Evolutionary conservation across 441 rosid genomes (phyloP).

Genomic region (Gossypium schwendimanii): DNA sequence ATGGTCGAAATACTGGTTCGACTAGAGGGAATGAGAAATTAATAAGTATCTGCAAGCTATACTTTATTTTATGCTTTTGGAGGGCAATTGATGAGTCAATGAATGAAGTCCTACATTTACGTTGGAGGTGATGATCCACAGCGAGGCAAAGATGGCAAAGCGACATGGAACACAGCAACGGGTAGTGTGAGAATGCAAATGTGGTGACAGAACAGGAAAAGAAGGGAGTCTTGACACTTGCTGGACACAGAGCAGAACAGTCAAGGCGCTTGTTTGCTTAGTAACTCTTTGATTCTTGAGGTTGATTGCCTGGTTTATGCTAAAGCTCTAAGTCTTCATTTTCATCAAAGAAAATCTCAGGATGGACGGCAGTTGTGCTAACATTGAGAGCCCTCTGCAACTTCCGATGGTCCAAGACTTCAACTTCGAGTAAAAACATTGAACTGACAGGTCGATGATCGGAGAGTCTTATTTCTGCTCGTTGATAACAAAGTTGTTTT

Average conservation of each 20-base stretch:
- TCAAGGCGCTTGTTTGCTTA: not conserved
- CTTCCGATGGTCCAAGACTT: constrained; percentile 76
- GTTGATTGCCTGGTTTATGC: constrained; percentile 22
- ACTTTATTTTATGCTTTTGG: not conserved
- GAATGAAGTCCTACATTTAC: not conserved
- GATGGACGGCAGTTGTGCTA: constrained; percentile 62
- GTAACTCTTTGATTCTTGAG: not conserved
- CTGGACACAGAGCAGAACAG: not conserved
- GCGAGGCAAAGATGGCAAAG: not conserved
- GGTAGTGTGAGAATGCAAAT: not conserved
- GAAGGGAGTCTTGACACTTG: not conserved
- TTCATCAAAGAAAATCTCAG: constrained; percentile 43
- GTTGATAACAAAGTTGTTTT: constrained; percentile 63
- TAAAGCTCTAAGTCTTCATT: constrained; percentile 17
- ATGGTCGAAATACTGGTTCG: not conserved
- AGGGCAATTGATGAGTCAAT: not conserved
- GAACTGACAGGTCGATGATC: constrained; percentile 97
- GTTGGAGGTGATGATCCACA: not conserved
- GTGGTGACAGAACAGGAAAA: not conserved
- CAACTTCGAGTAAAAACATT: constrained; percentile 60
- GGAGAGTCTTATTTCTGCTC: constrained; percentile 57
- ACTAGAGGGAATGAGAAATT: not conserved
- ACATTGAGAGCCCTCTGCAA: constrained; percentile 69
- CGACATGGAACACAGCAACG: not conserved
- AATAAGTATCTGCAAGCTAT: not conserved